phyloP scores from a whole-genome alignment of 768 basidiomycete species.

The Boletus huronensis region DNA sequence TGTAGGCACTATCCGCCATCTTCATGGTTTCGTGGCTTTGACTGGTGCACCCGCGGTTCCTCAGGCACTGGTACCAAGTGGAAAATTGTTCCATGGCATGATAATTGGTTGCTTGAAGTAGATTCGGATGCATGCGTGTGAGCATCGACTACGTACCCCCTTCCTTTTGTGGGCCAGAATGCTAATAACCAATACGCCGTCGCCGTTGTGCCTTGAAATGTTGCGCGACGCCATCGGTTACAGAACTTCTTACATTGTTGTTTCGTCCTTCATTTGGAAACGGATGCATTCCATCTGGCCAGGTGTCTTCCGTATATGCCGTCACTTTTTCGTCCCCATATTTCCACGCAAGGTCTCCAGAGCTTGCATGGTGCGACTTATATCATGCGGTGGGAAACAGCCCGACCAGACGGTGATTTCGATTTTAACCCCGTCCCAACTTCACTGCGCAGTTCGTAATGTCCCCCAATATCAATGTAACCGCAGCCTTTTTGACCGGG shows the following conservation, averaged over 20 bases:
- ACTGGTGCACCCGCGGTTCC: too few relatives aligned
- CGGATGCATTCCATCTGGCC: too few relatives aligned
- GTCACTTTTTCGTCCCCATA: background rate
- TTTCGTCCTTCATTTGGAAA: background rate
- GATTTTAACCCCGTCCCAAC: too few relatives aligned
- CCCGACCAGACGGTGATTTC: background rate
- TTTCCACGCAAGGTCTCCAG: background rate
- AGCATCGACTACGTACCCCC: background rate
- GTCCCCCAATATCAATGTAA: constrained; percentile 1
- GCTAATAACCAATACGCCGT: background rate
- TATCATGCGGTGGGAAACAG: background rate
- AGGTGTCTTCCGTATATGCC: background rate
- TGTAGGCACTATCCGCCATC: background rate
- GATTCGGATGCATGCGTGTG: background rate
- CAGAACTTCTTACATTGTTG: too few relatives aligned
- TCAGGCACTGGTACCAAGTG: background rate
- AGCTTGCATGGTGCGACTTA: background rate
- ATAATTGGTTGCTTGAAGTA: background rate
- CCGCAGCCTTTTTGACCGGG: constrained; percentile 8
- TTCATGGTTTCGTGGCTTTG: background rate
- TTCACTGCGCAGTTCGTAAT: background rate
- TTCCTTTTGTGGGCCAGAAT: background rate
- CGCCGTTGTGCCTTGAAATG: background rate
- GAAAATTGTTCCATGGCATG: background rate
- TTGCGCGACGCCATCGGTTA: too few relatives aligned